These are phyloP conservation scores for Cyphellophora attinorum DNA, from an alignment of 2,329 filamentous ascomycete species.

Conservation along the genomic window DNA sequence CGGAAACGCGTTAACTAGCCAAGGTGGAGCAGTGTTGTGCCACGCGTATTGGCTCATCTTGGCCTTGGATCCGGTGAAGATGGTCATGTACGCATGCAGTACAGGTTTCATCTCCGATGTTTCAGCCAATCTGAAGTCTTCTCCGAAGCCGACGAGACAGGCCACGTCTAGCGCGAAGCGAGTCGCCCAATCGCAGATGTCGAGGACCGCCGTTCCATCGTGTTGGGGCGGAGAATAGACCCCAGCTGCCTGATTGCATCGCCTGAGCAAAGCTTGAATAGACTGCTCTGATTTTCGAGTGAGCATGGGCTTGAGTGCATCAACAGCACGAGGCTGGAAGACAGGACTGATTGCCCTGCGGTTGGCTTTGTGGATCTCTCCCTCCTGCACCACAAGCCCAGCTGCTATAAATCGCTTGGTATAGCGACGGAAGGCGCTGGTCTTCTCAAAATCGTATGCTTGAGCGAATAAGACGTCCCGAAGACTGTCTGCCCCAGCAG, in stretches of 20 bases:
- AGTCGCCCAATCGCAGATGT: not conserved
- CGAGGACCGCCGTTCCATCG: not conserved
- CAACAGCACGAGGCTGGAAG: not conserved
- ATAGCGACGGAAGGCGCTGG: not conserved
- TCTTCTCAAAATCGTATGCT: constrained; percentile 1
- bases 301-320: not conserved
- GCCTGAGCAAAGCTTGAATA: not conserved
- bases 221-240: not conserved
- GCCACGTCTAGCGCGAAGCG: not conserved
- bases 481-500: not conserved
- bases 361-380: not conserved
- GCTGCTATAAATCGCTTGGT: not conserved
- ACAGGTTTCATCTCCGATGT: not conserved
- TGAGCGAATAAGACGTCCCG: not conserved
- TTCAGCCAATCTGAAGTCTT: not conserved
- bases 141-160: not conserved
- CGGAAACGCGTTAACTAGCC: not conserved
- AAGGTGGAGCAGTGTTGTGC: not conserved
- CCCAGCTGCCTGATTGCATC: not conserved
- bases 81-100: not conserved
- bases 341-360: not conserved
- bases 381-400: not conserved
- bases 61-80: not conserved
- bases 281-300: not conserved
- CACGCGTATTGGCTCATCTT: constrained; percentile 1